Evolutionary conservation across 805 yeast species (phyloP).

Genomic region (Kregervanrija fluxuum): DNA sequence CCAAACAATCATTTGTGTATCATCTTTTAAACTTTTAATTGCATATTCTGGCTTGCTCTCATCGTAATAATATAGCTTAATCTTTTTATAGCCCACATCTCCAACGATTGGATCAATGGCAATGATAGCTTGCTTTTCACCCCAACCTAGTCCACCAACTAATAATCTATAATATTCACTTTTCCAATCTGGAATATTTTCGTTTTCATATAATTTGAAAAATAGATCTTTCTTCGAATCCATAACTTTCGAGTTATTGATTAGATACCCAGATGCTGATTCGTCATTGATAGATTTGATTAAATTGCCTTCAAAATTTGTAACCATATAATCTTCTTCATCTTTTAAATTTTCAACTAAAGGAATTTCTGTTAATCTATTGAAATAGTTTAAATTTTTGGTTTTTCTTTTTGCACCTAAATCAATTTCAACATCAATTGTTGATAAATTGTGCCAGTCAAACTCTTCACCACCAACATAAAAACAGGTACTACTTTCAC

Average conservation of each 20-base stretch:
- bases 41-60: not conserved
- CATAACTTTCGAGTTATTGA: constrained; percentile 32
- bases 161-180: constrained; percentile 41
- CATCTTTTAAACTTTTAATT: not conserved
- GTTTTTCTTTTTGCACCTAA: not conserved
- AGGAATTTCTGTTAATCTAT: constrained; percentile 11
- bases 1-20: constrained; percentile 8
- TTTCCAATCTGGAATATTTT: constrained; percentile 6
- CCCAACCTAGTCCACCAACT: constrained; percentile 79
- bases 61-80: constrained; percentile 16
- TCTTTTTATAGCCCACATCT: constrained; percentile 13
- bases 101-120: constrained; percentile 56
- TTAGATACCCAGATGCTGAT: constrained; percentile 54
- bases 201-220: constrained; percentile 12
- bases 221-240: constrained; percentile 18
- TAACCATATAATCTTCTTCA: constrained; percentile 31
- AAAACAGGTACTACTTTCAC: constrained; percentile 20
- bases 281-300: constrained; percentile 45
- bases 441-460: constrained; percentile 7
- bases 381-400: constrained; percentile 1
- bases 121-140: constrained; percentile 57
- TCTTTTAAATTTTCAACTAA: constrained; percentile 6
- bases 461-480: constrained; percentile 9
- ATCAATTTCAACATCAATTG: constrained; percentile 1
- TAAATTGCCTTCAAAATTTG: constrained; percentile 49